A percentile compares a stretch with the other conserved stretches of the same genome.
Evolutionary conservation across 495 filamentous ascomycete species (phyloP).

Genomic region (Acidiella bohemica): DNA sequence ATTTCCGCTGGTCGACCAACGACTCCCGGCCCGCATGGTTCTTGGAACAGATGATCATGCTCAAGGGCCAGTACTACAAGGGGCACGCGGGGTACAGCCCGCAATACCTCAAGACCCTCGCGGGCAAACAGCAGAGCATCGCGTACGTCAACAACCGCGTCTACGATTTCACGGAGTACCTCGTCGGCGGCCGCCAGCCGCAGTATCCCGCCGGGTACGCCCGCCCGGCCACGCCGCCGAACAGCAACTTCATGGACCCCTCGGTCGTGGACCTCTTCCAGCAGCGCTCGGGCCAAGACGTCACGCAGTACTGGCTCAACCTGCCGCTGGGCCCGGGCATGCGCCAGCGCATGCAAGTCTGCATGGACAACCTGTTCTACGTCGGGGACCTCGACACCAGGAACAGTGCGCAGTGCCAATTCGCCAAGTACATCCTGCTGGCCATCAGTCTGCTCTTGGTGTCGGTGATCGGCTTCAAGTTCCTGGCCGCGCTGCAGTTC

Average conservation of each 20-base stretch:
- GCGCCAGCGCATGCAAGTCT: constrained; percentile 60
- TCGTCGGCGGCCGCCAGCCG: constrained; percentile 57
- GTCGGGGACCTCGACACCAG: constrained; percentile 85
- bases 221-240: constrained; percentile 36
- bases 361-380: constrained; percentile 91
- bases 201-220: constrained; percentile 38
- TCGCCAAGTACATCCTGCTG: constrained; percentile 82
- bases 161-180: constrained; percentile 85
- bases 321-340: constrained; percentile 41
- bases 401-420: constrained; percentile 72
- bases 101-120: constrained; percentile 60
- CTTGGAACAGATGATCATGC: constrained; percentile 62
- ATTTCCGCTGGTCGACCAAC: constrained; percentile 76
- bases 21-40: constrained; percentile 85
- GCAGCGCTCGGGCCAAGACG: constrained; percentile 58
- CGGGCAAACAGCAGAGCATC: constrained; percentile 49
- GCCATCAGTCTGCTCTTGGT: constrained; percentile 75
- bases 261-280: constrained; percentile 66
- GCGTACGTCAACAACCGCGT: constrained; percentile 68
- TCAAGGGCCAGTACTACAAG: constrained; percentile 69
- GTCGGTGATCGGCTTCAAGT: constrained; percentile 82
- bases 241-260: constrained; percentile 71
- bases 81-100: constrained; percentile 78
- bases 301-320: constrained; percentile 69
- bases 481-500: constrained; percentile 91